Percentiles rank a stretch among this genome's conserved stretches.
Conservation (phyloP, 2,329 filamentous ascomycete species). For the Colletotrichum cereale region DNA sequence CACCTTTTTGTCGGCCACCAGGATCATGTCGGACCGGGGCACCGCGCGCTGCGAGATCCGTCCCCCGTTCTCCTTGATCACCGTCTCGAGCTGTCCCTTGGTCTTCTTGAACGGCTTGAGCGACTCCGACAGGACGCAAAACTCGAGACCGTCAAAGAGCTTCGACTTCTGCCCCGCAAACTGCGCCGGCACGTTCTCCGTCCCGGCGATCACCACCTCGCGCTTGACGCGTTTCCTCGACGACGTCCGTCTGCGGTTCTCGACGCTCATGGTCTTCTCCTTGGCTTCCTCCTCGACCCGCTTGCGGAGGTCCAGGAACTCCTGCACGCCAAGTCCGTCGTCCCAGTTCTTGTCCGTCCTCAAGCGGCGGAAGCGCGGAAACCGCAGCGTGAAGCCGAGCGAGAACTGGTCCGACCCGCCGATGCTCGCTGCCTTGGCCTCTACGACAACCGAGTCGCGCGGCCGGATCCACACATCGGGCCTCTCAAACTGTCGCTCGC, state of each 20-base stretch:
- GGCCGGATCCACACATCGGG: slow-evolving; percentile 96
- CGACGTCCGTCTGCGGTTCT: slow-evolving; percentile 69
- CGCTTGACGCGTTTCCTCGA: slow-evolving; percentile 76
- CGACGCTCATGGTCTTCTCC: slow-evolving; percentile 83
- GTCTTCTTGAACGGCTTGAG: slow-evolving; percentile 76
- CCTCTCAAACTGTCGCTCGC: slow-evolving; percentile 78
- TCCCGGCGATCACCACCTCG: slow-evolving; percentile 79
- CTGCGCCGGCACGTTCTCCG: slow-evolving; percentile 60
- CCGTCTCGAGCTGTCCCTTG: slow-evolving; percentile 82
- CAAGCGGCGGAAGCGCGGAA: slow-evolving; percentile 88
- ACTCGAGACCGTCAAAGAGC: slow-evolving; percentile 81
- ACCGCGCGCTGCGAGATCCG: slow-evolving; percentile 80
- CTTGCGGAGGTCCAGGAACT: slow-evolving; percentile 79
- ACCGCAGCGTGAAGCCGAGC: slow-evolving; percentile 82
- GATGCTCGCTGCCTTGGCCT: slow-evolving; percentile 88
- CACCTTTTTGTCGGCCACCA: slow-evolving; percentile 82
- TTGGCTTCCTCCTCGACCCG: slow-evolving; percentile 78
- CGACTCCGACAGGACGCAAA: slow-evolving; percentile 87
- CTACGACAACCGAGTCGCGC: slow-evolving; percentile 86
- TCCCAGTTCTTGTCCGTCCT: slow-evolving; percentile 89
- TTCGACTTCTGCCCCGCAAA: slow-evolving; percentile 71
- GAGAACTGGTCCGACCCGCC: slow-evolving; percentile 82
- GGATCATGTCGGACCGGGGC: slow-evolving; percentile 71
- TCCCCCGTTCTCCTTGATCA: slow-evolving; percentile 88
- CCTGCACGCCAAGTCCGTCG: slow-evolving; percentile 80